Percentiles rank a stretch among this genome's conserved stretches.
phyloP scores from a whole-genome alignment of 179 eudicot genomes.

The Heliamphora pulchella region DNA sequence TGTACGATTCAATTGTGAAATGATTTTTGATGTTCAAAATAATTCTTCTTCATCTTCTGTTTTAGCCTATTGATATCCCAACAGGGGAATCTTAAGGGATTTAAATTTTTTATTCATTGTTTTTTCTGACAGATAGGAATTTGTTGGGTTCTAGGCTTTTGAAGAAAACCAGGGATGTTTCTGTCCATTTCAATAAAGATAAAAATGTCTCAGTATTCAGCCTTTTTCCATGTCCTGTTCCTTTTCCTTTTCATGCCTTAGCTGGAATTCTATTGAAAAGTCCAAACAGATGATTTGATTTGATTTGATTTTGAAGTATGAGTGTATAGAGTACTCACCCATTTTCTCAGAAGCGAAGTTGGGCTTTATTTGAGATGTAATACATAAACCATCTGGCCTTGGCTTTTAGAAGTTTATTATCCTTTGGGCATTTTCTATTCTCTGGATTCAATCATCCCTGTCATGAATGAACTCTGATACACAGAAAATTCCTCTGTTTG shows the following conservation, averaged over 20 bases:
- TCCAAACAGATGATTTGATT: neutral
- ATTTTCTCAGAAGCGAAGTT: neutral
- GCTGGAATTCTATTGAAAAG: slow-evolving; percentile 16
- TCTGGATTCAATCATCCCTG: neutral
- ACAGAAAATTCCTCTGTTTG: neutral
- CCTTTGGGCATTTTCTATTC: neutral
- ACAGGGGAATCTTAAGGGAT: slow-evolving; percentile 3
- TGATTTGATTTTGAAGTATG: neutral
- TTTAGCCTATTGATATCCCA: slow-evolving; percentile 4
- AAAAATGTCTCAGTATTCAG: neutral
- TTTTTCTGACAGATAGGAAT: slow-evolving; percentile 16
- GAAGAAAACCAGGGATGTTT: neutral
- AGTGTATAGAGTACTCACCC: neutral
- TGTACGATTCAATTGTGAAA: neutral
- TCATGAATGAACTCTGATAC: neutral
- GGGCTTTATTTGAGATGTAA: too few relatives aligned
- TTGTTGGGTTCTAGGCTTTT: slow-evolving; percentile 14
- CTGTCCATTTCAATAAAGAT: slow-evolving; percentile 15
- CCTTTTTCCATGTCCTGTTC: slow-evolving; percentile 6
- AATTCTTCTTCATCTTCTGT: slow-evolving; percentile 2
- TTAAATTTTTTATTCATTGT: slow-evolving; percentile 1
- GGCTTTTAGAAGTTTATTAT: neutral
- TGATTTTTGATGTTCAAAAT: slow-evolving; percentile 5
- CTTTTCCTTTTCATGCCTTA: slow-evolving; percentile 1
- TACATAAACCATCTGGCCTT: slow-evolving; percentile 1